Base-by-base conservation (phyloP, 2,329 filamentous ascomycete species). In the Thielaviopsis euricoi region DNA sequence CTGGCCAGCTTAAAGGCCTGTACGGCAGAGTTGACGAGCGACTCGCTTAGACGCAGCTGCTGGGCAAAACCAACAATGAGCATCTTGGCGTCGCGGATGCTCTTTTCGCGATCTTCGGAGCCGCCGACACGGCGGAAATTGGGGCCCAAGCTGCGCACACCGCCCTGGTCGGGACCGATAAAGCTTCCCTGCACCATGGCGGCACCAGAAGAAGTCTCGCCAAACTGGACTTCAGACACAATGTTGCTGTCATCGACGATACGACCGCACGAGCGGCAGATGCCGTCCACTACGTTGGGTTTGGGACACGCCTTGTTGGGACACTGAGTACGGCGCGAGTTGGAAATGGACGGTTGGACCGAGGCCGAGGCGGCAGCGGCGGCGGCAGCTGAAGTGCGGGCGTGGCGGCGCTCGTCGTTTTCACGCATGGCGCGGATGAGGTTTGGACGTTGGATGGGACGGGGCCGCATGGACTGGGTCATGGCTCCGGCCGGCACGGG, bases 181-280 rank as follows among this genome's bases (percentile, higher is more conserved):
- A 85, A 94, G 62, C 85, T 90, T 68, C 93, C 93, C 69, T 96
- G 89, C 19, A 96, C 89, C 55, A 94, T 80, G 56, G 91, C 90
- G 53, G 87, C 89, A 65, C 93, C 93, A 37, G 82, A 83, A 0
- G 87, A 82, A 26, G 82, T 86, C 73, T 98, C 91, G 63, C 89
- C 89, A 66, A 97, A 98, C 22, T 85, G 85, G 62, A 97, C 81
- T 69, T 98, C 93, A 53, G 89, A 81, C 60, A 96, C 90, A 62
- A 97, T 95, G 66, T 94, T 89, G 67, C 82, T 84, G 67, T 94
- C 86, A 64, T 87, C 85, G 58, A 91, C 81, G 63, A 95, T 82
- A 61, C 82, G 84, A 77, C 89, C 91, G 70, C 93, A 97, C 52
- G 81, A 85, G 61, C 83, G 81, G 71, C 93, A 97, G 63, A 87